Percentiles rank a stretch among this genome's conserved stretches.
Evolutionary conservation across 2,329 filamentous ascomycete genomes (phyloP).

Genomic region (Colletotrichum euphorbiae): DNA sequence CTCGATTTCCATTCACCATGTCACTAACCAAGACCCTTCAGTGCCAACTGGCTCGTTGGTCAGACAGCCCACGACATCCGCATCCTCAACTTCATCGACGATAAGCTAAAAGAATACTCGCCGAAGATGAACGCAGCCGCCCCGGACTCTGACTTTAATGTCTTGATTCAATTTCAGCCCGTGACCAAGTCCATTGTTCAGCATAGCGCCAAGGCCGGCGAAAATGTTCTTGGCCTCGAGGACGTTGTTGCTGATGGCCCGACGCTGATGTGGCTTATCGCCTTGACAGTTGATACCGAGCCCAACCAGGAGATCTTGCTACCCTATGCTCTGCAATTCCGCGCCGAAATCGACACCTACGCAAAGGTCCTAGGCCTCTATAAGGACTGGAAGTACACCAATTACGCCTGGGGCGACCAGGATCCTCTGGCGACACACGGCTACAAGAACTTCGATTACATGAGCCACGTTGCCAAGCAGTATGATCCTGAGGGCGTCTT

Average conservation of each 20-base stretch:
- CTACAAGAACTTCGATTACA: conserved; percentile 47
- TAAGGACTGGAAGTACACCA: conserved; percentile 55
- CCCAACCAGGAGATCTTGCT: conserved; percentile 49
- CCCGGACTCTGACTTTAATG: conserved; percentile 43
- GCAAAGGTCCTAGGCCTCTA: conserved; percentile 46
- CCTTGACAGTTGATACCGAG: conserved; percentile 52
- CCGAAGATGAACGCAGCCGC: conserved; percentile 46
- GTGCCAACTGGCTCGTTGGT: conserved; percentile 49
- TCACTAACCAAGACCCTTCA: not conserved
- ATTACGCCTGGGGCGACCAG: conserved; percentile 56
- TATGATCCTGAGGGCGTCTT: conserved; percentile 51
- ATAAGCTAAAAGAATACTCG: conserved; percentile 45
- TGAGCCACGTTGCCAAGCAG: conserved; percentile 46
- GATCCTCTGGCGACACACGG: conserved; percentile 54
- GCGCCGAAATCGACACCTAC: conserved; percentile 43
- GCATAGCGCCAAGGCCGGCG: conserved; percentile 43
- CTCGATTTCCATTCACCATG: too few relatives aligned
- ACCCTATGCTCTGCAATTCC: conserved; percentile 44
- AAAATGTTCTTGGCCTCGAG: conserved; percentile 50
- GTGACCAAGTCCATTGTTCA: conserved; percentile 46
- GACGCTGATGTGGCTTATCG: conserved; percentile 51
- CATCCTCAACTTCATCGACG: conserved; percentile 47
- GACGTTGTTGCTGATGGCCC: conserved; percentile 50
- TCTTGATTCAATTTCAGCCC: conserved; percentile 49
- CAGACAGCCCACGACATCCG: conserved; percentile 45